These are phyloP conservation scores for Vitis rotundifolia DNA, from an alignment of 164 flowering plant species.

Conservation along the genomic window DNA sequence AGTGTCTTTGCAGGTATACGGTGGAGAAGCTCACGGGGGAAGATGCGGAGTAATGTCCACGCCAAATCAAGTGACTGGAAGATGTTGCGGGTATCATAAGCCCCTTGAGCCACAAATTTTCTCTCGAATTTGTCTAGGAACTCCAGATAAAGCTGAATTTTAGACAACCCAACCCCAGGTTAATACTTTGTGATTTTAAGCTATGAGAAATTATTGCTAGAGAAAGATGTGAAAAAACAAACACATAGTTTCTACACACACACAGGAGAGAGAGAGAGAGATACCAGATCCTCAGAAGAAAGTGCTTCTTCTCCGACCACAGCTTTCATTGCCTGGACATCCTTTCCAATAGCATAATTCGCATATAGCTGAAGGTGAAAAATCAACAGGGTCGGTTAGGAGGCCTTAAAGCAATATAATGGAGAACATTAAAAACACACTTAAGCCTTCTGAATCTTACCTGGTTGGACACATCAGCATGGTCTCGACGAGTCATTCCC, in stretches of 20 bases:
- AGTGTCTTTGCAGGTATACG: slow-evolving; percentile 98
- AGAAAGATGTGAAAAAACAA: too few relatives aligned
- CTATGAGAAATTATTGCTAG: too few relatives aligned
- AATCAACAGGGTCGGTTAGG: background rate
- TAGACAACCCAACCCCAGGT: too few relatives aligned
- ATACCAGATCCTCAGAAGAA: slow-evolving; percentile 95
- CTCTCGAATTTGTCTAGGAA: slow-evolving; percentile 95
- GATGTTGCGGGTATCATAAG: slow-evolving; percentile 92
- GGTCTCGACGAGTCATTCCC: slow-evolving; percentile 97
- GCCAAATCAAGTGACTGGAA: slow-evolving; percentile 98
- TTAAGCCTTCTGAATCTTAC: slow-evolving; percentile 24
- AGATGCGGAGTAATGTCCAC: slow-evolving; percentile 94
- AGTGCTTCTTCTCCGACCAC: slow-evolving; percentile 99
- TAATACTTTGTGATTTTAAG: too few relatives aligned
- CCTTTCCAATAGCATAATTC: slow-evolving; percentile 98
- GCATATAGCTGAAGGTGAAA: slow-evolving; percentile 71
- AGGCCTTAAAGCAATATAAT: background rate
- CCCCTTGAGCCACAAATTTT: slow-evolving; percentile 92
- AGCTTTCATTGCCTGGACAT: slow-evolving; percentile 99
- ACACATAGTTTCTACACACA: too few relatives aligned
- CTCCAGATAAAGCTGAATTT: slow-evolving; percentile 82
- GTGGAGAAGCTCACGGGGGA: slow-evolving; percentile 97
- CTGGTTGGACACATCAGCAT: slow-evolving; percentile 98
- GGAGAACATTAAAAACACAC: background rate
- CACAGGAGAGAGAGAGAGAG: slow-evolving; percentile 7